Evolutionary conservation across 2,329 filamentous ascomycete genomes (phyloP), one percentile per base, ranked within the genome.

Genomic region (Immersiporthe knoxdaviesiana): DNA sequence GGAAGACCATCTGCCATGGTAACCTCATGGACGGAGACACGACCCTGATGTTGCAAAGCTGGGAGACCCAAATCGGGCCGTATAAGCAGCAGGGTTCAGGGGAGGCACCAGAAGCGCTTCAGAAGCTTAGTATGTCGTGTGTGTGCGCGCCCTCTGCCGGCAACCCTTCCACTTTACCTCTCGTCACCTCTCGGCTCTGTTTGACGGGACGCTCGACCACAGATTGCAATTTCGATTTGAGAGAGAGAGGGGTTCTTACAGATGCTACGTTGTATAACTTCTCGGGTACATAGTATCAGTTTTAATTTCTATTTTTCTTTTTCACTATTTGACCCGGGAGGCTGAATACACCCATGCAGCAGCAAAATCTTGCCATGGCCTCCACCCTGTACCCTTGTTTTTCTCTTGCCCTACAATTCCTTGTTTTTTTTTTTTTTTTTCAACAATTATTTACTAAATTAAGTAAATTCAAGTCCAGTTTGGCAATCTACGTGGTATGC

Each of bases 1-100:
- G 35, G 35, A 41, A 47, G 37, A 52, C 37, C 54, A 58, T 68
- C 63, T 66, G 44, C 37, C 69, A 66, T 44, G 27, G 69, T 47
- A 68, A 68, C 63, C 58, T 47, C 67, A 64, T 68, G 66, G 56
- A 65, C 24, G 32, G 63, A 50, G 50, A 39, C 54, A 37, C 47
- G 47, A 65, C 63, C 47, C 63, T 66, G 32, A 18, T 54, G 32
- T 50, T 52, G 56, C 0, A 30, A 67, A 54, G 56, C 41, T 67
- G 56, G 18, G 39, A 12, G 41, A 27, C 44, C n/a, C 30, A 61
- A 67, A 67, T 60, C 65, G 65, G 65, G 59, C 65, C 65, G 65
- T 58, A 50, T 67, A 30, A 14, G 58, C 24, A 41, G 24, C 56
- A 37, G 56, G 65, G 65, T 41, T n/a, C 54, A 66, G 65, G 65